Base-by-base conservation (phyloP, 768 basidiomycete species). In the Termitomyces sp. region DNA sequence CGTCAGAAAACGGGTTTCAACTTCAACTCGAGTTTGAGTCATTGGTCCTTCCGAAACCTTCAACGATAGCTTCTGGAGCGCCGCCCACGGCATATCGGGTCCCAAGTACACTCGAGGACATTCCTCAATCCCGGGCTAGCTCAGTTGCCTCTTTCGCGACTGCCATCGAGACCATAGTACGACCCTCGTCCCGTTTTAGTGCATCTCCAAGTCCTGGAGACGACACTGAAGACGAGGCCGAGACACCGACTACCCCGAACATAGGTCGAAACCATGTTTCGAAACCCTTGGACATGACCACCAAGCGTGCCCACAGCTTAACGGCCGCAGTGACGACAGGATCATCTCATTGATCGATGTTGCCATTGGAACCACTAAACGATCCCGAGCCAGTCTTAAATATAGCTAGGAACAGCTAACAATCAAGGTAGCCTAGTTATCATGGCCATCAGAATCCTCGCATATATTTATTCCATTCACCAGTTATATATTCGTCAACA, bases 101-200 rank as follows among this genome's bases (percentile, higher is more conserved):
- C 3, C 63, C 65, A 31, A 67, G 60, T 29, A 38, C 32, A 10
- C 56, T 59, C 34, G 58, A 60, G 5, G 29, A 20, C n/a, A 57
- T 61, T 5, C 61, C 65, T 6, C 46, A 20, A 20, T 69, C 68
- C 15, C 57, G 73, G 64, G 60, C 69, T 8, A 70, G 69, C 56
- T 73, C 75, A 12, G 58, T 68, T 34, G 67, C 67, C 32, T 72
- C 73, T 2, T 77, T 70, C 61, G 74, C 73, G 2, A 77, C 76
- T 9, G 76, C 76, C 1, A 59, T 59, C 1, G 75, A 76, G 51
- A 70, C 73, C 4, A 59, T 77, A 57, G 43, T 62, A 17, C 63
- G 66, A 2, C 59, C 59, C 0, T 60, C 63, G 3, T 61, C 63
- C 17, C 46, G 43, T 11, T 46, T 38, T 12, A 37, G 50, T 32